Evolutionary conservation across 2,329 filamentous ascomycete species (phyloP), one percentile per base, ranked within the genome.

Genomic region (Fusarium ambrosium): DNA sequence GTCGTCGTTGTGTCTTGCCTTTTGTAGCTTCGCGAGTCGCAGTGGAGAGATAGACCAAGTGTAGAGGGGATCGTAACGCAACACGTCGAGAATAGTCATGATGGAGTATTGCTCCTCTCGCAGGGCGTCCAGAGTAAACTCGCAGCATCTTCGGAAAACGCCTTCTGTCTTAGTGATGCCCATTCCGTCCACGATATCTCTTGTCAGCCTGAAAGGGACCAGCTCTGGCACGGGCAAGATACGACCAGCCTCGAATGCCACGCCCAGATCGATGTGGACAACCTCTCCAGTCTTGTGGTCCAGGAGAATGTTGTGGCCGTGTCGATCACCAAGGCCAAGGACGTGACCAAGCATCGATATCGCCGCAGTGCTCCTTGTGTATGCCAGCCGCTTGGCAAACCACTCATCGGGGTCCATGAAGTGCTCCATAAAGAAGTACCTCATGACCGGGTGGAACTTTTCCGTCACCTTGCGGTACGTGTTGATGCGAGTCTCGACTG

Each of bases 31-130:
- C 45, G 90, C 89, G 68, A 92, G 83, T 22, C 91, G 87, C 37
- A 92, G 86, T 0, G 91, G 91, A 13, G 94, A 97, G 66, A 98
- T 92, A 39, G 94, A 96, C 97, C 97, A 99, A 70, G 92, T 97
- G 82, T 98, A 97, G 71, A 99, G 86, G 1, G 97, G 97, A 87
- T 99, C 97, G 83, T 98, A 98, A n/a, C 97, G 93, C 69, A 99
- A 86, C 24, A 99, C 97, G 80, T 99, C 97, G 22, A 99, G 90
- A 63, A 99, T 95, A 0, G 97, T 98, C 95, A 98, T 98, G 85
- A 99, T 99, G 53, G 93, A 95, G 81, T 98, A 97, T 14, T 94
- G 94, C 82, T 99, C 97, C 78, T 97, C 94, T n/a, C 97, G 92
- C 39, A 99, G 87, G 2, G 97, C 95, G 72, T 98, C 95, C 36